Evolutionary conservation across 768 basidiomycete species (phyloP), one percentile per base, ranked within the genome.

Genomic region (Boletales sp.): DNA sequence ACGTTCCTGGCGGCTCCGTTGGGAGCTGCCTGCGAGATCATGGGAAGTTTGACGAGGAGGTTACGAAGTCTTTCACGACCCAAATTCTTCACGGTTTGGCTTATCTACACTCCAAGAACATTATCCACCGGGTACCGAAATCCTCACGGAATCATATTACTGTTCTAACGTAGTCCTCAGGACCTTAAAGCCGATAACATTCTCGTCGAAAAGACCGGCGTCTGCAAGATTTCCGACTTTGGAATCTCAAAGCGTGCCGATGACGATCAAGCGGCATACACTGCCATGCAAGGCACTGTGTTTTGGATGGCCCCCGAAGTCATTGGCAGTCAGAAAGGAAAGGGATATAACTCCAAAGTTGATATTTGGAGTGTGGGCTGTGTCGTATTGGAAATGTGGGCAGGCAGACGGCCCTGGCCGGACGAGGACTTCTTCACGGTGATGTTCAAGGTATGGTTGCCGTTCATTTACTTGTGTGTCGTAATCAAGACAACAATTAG

Each of bases 251-350:
- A 97, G 71, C 81, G 90, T 53, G 93, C 84, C 54, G 92, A 89
- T 54, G 92, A 96, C 53, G 80, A 88, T 45, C 84, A 89, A 56
- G 79, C 84, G 46, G 88, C 88, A 44, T 84, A 82, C 55, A 95
- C 94, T 2, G 89, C 90, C 18, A 94, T 99, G 92, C 90, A 93
- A 66, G 96, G 96, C 21, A 94, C 94, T 17, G 89, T 98, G 33
- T 98, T 96, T 67, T 99, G 96, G 95, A 97, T 98, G 95, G 94
- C 94, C 10, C 94, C 94, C 0, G 94, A 93, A 72, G 91, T 96
- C 47, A 81, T 93, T 52, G 86, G 92, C 54, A 85, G 88, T 33
- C 82, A 87, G 66, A 84, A 86, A 67, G 65, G 66, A 21, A 86
- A 87, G 59, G 93, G 93, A 0, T 98, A 98, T 68, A 94, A 92